Conservation (phyloP, 2,329 filamentous ascomycete genomes). For the Sclerotinia borealis region DNA sequence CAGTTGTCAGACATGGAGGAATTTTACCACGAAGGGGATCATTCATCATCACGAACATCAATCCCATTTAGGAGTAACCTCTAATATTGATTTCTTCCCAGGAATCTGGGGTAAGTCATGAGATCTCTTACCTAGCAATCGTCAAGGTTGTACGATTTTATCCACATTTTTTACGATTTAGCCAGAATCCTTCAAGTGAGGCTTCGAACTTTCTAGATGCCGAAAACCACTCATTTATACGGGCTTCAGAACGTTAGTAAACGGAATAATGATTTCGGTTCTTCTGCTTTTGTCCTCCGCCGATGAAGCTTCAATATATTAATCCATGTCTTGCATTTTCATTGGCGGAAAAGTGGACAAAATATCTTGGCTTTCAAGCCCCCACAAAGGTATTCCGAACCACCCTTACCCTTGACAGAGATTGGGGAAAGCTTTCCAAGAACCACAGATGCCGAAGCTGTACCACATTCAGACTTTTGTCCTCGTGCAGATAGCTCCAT, state of each 20-base stretch:
- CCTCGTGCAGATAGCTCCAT: neutral
- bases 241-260: neutral
- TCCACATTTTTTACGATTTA: neutral
- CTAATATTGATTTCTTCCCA: neutral
- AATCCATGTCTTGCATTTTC: neutral
- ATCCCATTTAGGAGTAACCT: neutral
- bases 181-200: neutral
- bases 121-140: neutral
- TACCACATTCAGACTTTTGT: neutral
- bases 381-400: neutral
- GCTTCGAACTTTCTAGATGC: neutral
- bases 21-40: constrained; percentile 6
- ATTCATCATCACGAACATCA: neutral
- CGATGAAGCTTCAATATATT: neutral
- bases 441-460: neutral
- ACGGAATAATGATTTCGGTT: neutral
- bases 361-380: neutral
- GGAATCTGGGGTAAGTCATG: constrained; percentile 11
- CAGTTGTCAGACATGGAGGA: neutral
- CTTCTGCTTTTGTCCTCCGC: neutral
- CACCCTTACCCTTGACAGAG: neutral
- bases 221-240: neutral
- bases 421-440: neutral
- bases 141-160: constrained; percentile 1
- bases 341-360: constrained; percentile 3